phyloP scores from a whole-genome alignment of 1,139 yeast species.

The Blastobotrys buckinghamii region DNA sequence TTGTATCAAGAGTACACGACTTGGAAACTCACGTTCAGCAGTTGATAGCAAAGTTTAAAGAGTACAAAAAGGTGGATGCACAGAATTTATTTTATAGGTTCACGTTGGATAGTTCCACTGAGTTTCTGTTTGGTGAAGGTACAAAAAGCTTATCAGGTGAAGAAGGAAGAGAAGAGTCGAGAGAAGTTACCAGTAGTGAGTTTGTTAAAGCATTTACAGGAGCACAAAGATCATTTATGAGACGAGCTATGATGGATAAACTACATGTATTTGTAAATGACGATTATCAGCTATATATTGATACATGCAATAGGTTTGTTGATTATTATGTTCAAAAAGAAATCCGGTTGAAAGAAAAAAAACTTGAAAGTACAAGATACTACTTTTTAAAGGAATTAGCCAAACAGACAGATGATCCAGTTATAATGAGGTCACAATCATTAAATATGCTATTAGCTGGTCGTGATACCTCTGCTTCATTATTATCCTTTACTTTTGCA shows the following conservation, averaged over 20 bases:
- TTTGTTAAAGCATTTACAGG: slow-evolving; percentile 43
- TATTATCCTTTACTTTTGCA: slow-evolving; percentile 41
- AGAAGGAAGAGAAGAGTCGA: slow-evolving; percentile 19
- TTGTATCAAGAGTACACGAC: slow-evolving; percentile 38
- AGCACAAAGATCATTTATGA: slow-evolving; percentile 38
- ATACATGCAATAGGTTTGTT: slow-evolving; percentile 26
- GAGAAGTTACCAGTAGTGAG: slow-evolving; percentile 10
- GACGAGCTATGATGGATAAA: slow-evolving; percentile 35
- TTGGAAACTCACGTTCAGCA: slow-evolving; percentile 18
- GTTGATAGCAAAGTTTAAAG: slow-evolving; percentile 14
- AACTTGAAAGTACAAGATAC: slow-evolving; percentile 10
- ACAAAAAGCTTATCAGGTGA: slow-evolving; percentile 36
- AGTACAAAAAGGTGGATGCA: slow-evolving; percentile 35
- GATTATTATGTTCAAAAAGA: slow-evolving; percentile 30
- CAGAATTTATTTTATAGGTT: slow-evolving; percentile 46
- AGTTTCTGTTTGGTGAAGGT: slow-evolving; percentile 55
- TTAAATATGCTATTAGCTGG: slow-evolving; percentile 49
- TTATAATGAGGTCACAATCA: slow-evolving; percentile 44
- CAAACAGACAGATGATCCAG: slow-evolving; percentile 45
- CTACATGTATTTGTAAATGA: slow-evolving; percentile 33
- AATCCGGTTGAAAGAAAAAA: slow-evolving; percentile 14
- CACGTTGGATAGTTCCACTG: slow-evolving; percentile 55
- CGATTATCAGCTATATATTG: slow-evolving; percentile 31
- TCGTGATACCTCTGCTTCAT: slow-evolving; percentile 49
- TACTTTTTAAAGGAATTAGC: slow-evolving; percentile 40